Conservation (phyloP, 1,139 yeast species). For the Pichia inconspicua region DNA sequence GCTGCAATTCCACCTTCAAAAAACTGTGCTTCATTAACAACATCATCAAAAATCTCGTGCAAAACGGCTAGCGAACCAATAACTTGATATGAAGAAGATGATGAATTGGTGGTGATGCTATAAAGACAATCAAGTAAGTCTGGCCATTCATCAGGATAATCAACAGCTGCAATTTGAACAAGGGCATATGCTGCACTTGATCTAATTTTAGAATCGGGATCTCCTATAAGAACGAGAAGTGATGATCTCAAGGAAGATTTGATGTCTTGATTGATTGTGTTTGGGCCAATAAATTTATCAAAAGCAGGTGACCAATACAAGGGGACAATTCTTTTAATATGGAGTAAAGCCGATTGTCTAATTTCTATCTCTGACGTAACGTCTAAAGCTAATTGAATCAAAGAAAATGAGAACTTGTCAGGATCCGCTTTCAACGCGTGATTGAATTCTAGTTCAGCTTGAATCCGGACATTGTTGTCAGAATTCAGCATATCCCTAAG, state of each 20-base stretch:
- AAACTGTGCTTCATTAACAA: slow-evolving; percentile 79
- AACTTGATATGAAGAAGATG: slow-evolving; percentile 30
- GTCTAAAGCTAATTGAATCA: slow-evolving; percentile 20
- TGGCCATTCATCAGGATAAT: slow-evolving; percentile 97
- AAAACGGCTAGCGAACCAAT: slow-evolving; percentile 67
- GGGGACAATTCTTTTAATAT: slow-evolving; percentile 63
- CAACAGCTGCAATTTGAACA: slow-evolving; percentile 80
- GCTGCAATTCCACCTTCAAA: slow-evolving; percentile 65
- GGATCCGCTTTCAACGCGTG: slow-evolving; percentile 19
- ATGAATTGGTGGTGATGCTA: slow-evolving; percentile 28
- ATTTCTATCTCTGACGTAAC: slow-evolving; percentile 9
- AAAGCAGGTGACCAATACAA: slow-evolving; percentile 83
- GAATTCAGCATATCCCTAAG: slow-evolving; percentile 14
- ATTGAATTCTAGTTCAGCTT: slow-evolving; percentile 24
- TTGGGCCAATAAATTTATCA: slow-evolving; percentile 61
- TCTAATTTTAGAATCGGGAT: slow-evolving; percentile 53
- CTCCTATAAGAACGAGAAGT: slow-evolving; percentile 46
- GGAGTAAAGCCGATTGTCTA: slow-evolving; percentile 63
- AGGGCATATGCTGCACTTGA: slow-evolving; percentile 66
- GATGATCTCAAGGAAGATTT: slow-evolving; percentile 44
- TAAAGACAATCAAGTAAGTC: slow-evolving; percentile 47
- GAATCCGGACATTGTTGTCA: slow-evolving; percentile 22
- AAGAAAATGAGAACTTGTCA: slow-evolving; percentile 14
- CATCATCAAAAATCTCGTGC: slow-evolving; percentile 76
- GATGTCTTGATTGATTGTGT: slow-evolving; percentile 39